phyloP scores from a whole-genome alignment of 2,329 filamentous ascomycete species.

The Ascochyta fabae region DNA sequence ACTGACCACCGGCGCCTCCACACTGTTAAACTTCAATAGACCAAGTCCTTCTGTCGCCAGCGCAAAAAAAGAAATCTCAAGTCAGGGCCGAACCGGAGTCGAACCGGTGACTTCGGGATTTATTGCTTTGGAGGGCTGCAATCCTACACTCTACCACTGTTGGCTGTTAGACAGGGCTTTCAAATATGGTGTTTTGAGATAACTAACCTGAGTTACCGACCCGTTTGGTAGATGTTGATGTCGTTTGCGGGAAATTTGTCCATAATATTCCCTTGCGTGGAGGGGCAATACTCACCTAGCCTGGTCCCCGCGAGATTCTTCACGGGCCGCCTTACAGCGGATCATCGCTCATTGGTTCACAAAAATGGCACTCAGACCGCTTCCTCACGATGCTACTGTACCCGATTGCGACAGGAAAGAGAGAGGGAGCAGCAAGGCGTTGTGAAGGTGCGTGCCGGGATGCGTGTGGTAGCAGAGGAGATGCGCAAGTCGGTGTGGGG shows the following conservation, averaged over 20 bases:
- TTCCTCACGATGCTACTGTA: too few species aligned
- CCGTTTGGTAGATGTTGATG: background rate
- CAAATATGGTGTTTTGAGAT: background rate
- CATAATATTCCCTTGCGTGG: background rate
- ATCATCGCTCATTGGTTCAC: too few species aligned
- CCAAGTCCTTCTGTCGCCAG: background rate
- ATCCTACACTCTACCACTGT: constrained; percentile 29
- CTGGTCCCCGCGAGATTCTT: too few species aligned
- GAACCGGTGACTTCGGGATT: constrained; percentile 41
- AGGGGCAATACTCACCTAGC: too few species aligned
- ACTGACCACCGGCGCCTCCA: background rate
- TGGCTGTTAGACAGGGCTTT: too few species aligned
- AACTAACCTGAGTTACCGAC: background rate
- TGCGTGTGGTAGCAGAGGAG: too few species aligned
- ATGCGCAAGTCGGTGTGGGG: too few species aligned
- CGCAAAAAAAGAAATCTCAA: constrained; percentile 6
- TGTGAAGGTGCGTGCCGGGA: too few species aligned
- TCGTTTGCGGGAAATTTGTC: background rate
- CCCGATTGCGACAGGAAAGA: too few species aligned
- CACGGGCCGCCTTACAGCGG: too few species aligned
- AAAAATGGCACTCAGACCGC: too few species aligned
- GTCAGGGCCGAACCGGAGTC: constrained; percentile 34
- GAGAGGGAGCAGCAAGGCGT: too few species aligned
- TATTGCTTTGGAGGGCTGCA: constrained; percentile 28
- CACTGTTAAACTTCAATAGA: background rate